Evolutionary conservation across 495 filamentous ascomycete species (phyloP).

Genomic region (Xylaria curta): DNA sequence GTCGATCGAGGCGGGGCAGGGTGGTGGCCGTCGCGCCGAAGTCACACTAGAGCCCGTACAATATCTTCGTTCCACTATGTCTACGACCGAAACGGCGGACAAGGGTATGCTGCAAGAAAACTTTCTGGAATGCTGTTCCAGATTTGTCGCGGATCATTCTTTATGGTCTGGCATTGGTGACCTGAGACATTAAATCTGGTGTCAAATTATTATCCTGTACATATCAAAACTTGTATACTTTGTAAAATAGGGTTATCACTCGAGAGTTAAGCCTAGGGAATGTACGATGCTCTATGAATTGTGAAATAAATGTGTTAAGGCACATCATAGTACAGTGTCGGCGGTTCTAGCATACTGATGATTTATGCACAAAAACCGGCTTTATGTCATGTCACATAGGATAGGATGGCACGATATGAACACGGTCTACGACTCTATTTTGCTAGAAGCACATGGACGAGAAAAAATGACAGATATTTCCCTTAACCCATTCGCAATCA

Average conservation of each 20-base stretch:
- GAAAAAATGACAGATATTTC: conserved; percentile 55
- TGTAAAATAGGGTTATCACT: conserved; percentile 13
- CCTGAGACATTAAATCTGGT: no score
- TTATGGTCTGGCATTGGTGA: conserved; percentile 33
- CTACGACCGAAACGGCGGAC: neutral
- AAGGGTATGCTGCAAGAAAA: conserved; percentile 20
- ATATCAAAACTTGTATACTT: conserved; percentile 11
- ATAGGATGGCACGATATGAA: conserved; percentile 7
- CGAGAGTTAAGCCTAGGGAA: neutral
- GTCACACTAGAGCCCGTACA: conserved; percentile 48
- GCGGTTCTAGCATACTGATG: neutral
- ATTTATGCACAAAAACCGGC: no score
- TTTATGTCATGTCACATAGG: conserved; percentile 2
- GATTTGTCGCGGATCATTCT: conserved; percentile 22
- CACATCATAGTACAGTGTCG: neutral
- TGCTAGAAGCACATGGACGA: conserved; percentile 57
- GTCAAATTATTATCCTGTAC: neutral
- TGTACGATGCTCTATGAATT: neutral
- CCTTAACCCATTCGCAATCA: conserved; percentile 49
- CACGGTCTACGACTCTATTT: conserved; percentile 57
- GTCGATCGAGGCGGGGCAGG: conserved; percentile 50
- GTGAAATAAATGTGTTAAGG: neutral
- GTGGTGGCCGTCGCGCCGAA: conserved; percentile 49
- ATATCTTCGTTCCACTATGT: neutral
- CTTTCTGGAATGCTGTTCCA: conserved; percentile 31